phyloP scores from a whole-genome alignment of 2,329 filamentous ascomycete genomes.

The Aspergillus ibericus region DNA sequence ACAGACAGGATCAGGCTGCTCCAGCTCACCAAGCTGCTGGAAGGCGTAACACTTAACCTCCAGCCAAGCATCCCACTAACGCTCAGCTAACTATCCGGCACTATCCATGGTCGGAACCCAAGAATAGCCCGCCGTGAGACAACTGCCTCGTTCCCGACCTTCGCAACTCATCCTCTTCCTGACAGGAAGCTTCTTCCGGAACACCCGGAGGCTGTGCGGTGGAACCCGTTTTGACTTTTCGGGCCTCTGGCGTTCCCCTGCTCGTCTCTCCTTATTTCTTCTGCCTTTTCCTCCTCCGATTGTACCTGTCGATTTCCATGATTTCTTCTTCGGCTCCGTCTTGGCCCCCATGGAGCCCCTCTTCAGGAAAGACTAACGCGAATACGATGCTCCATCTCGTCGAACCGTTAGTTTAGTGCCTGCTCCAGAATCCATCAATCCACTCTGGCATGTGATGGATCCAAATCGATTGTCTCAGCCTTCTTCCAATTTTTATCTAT shows the following conservation, averaged over 20 bases:
- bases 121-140: neutral
- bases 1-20: no score
- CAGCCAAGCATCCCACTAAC: constrained; percentile 2
- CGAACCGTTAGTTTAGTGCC: constrained; percentile 1
- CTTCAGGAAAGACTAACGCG: neutral
- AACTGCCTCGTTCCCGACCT: neutral
- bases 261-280: neutral
- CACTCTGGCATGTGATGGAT: constrained; percentile 2
- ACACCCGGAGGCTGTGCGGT: constrained; percentile 27
- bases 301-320: neutral
- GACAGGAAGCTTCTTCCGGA: constrained; percentile 10
- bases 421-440: neutral
- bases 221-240: constrained; percentile 5
- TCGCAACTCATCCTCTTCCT: no score
- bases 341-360: neutral
- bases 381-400: constrained; percentile 2
- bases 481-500: neutral
- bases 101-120: neutral
- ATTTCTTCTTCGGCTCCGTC: neutral
- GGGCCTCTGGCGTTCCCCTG: neutral
- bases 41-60: constrained; percentile 1
- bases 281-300: neutral
- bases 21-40: neutral
- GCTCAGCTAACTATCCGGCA: neutral
- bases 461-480: neutral